A percentile compares a stretch with the other conserved stretches of the same genome.
Conservation (phyloP, 1,139 yeast genomes). For the Kodamaea sp. region DNA sequence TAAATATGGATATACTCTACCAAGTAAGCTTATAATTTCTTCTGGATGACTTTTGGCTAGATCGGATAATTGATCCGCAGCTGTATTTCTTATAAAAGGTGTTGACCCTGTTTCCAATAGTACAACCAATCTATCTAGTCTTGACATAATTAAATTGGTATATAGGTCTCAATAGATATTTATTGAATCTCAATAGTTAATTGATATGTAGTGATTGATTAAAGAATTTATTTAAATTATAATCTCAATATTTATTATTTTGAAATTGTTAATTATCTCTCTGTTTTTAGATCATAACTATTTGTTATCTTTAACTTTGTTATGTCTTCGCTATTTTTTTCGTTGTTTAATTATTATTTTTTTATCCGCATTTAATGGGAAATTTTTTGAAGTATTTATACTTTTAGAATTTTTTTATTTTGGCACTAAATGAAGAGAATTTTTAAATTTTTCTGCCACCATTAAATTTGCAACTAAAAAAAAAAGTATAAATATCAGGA, state of each 20-base stretch:
- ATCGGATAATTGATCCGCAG: slow-evolving; percentile 95
- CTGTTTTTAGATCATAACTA: not conserved
- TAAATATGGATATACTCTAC: slow-evolving; percentile 87
- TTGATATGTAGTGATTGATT: no score
- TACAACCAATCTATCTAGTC: slow-evolving; percentile 69
- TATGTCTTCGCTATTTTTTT: not conserved
- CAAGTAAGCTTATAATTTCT: slow-evolving; percentile 76
- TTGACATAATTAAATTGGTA: slow-evolving; percentile 30
- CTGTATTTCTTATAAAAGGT: slow-evolving; percentile 88
- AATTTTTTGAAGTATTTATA: slow-evolving; percentile 18
- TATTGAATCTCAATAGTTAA: no score
- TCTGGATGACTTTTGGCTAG: slow-evolving; percentile 94
- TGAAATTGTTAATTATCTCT: slow-evolving; percentile 2
- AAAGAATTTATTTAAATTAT: no score
- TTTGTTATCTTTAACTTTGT: not conserved
- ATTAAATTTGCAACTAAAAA: no score
- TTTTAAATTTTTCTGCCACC: no score
- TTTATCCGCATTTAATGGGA: slow-evolving; percentile 7
- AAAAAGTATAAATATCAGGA: no score
- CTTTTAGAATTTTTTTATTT: slow-evolving; percentile 8
- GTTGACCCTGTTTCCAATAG: slow-evolving; percentile 94
- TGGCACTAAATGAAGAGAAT: not conserved
- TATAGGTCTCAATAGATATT: no score
- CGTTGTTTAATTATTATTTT: not conserved
- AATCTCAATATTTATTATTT: not conserved